Base-by-base conservation (phyloP, 139 green algal genomes). In the Chloropicon primus region DNA sequence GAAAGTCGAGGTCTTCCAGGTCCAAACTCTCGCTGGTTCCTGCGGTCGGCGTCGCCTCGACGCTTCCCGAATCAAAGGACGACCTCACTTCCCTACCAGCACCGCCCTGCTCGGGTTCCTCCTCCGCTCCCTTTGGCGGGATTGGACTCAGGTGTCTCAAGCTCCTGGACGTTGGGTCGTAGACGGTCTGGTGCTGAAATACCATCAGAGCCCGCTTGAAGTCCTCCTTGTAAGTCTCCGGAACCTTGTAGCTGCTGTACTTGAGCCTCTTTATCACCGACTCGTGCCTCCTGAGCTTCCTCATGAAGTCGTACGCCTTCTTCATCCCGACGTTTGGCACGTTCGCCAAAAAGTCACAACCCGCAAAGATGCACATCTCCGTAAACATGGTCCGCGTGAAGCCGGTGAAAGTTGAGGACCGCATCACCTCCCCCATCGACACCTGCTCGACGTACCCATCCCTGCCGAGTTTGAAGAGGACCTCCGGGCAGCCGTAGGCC, bases 301-400 rank as follows among this genome's bases (percentile, higher is more conserved):
- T 80, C 10, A 98, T 88, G 72, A 93, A 80, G 17, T 54, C 76
- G 77, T 97, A 90, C 2, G 94, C 94, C 81, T 92, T 96, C 80
- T 96, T 97, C 74, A 97, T 85, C 26, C 95, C 95, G 21, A 98
- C 91, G 54, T 87, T 86, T 0, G 82, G 82, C 72, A 97, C 74
- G 28, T 26, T 54, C 2, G 78, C 27, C 25, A 98, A 82, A 80
- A 98, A 99, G 85, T 99, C 95, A 76, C 95, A 99, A 2, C 95
- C 95, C 2, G 92, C 86, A 83, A 98, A 80, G 74, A 98, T 90
- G 82, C 95, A 99, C 88, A 96, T 96, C 88, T 96, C 84, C 77
- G 82, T 5, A 27, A 86, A 81, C 82, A 86, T 86, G 17, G 76
- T 73, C 10, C 76, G 25, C 22, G 78, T 84, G 75, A 82, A 86